These are phyloP conservation scores for Aspergillus amoenus DNA, from an alignment of 2,329 filamentous ascomycete species.

Conservation along the genomic window DNA sequence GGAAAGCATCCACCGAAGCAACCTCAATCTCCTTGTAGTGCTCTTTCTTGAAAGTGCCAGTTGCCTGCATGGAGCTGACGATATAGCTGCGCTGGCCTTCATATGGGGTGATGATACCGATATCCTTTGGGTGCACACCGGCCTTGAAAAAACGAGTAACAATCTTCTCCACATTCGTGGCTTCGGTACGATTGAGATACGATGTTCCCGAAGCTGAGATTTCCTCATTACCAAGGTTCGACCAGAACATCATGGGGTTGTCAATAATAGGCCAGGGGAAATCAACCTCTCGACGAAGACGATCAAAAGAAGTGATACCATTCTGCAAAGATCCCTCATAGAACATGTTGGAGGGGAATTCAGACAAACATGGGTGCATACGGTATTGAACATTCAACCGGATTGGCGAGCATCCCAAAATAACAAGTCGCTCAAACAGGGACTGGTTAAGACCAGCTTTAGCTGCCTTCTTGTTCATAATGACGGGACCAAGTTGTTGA, in stretches of 20 bases:
- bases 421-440: constrained; percentile 94
- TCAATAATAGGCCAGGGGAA: constrained; percentile 96
- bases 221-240: constrained; percentile 94
- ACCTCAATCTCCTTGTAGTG: constrained; percentile 98
- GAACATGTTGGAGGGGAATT: constrained; percentile 99
- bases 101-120: constrained; percentile 98
- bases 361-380: constrained; percentile 96
- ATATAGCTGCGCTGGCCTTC: constrained; percentile 98
- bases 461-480: constrained; percentile 99
- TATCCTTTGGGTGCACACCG: constrained; percentile 87
- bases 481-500: constrained; percentile 95
- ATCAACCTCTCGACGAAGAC: constrained; percentile 88
- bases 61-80: constrained; percentile 98
- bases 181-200: constrained; percentile 96
- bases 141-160: constrained; percentile 99
- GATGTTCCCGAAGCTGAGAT: constrained; percentile 97
- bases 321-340: constrained; percentile 98
- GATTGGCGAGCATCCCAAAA: constrained; percentile 85
- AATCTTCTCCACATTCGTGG: constrained; percentile 96
- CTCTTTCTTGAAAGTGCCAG: constrained; percentile 96
- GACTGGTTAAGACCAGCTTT: constrained; percentile 97
- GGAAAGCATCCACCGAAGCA: constrained; percentile 96
- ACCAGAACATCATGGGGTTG: constrained; percentile 99
- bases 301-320: constrained; percentile 84
- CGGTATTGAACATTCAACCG: constrained; percentile 96